Evolutionary conservation across 495 filamentous ascomycete species (phyloP).

Genomic region (Barbatosphaeria neglecta): DNA sequence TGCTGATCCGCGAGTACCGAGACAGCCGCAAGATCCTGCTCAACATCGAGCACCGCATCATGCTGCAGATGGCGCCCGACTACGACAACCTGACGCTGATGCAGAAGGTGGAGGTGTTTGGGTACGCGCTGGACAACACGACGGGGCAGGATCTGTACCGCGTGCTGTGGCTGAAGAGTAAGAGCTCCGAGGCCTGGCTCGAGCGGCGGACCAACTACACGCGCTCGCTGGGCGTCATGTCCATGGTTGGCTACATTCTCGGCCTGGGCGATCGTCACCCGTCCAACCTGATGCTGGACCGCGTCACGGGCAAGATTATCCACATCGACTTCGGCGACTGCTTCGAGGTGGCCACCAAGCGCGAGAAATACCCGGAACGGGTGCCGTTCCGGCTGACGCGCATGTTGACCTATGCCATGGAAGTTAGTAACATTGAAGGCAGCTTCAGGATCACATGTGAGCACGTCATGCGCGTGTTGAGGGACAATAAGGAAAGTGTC

Average conservation of each 20-base stretch:
- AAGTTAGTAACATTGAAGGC: slow-evolving; percentile 97
- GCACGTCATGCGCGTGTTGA: slow-evolving; percentile 92
- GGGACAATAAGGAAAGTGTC: slow-evolving; percentile 93
- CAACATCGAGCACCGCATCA: slow-evolving; percentile 98
- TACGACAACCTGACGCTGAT: slow-evolving; percentile 97
- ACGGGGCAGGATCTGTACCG: slow-evolving; percentile 97
- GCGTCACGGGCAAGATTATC: slow-evolving; percentile 87
- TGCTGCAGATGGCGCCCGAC: slow-evolving; percentile 99
- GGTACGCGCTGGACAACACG: slow-evolving; percentile 96
- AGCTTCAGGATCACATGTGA: slow-evolving; percentile 96
- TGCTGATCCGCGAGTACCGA: slow-evolving; percentile 91
- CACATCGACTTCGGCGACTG: slow-evolving; percentile 99
- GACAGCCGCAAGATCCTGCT: slow-evolving; percentile 93
- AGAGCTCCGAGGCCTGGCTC: slow-evolving; percentile 94
- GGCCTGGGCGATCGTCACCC: slow-evolving; percentile 94
- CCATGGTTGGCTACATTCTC: slow-evolving; percentile 99
- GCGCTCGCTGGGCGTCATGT: slow-evolving; percentile 94
- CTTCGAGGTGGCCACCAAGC: slow-evolving; percentile 99
- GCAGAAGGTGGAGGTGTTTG: slow-evolving; percentile 99
- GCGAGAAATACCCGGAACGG: slow-evolving; percentile 95
- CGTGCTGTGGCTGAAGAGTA: slow-evolving; percentile 96
- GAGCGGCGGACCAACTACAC: slow-evolving; percentile 97
- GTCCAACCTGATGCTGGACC: slow-evolving; percentile 92
- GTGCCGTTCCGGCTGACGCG: slow-evolving; percentile 95
- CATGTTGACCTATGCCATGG: slow-evolving; percentile 99